phyloP scores from a whole-genome alignment of 169 alveolate species.

The Besnoitia besnoiti region DNA sequence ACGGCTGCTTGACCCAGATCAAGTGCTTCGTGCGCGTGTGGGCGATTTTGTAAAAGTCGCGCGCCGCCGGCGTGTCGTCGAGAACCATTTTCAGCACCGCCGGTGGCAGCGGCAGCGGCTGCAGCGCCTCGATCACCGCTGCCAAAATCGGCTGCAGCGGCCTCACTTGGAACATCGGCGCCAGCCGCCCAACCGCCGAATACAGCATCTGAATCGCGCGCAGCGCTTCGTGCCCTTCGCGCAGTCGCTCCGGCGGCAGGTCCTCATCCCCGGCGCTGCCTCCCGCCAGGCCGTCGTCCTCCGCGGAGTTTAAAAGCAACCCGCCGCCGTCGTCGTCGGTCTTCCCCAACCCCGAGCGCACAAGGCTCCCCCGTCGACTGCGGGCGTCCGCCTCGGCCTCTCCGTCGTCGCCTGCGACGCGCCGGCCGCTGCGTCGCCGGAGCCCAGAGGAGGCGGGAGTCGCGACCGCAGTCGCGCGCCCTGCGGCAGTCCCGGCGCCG shows the following conservation, averaged over 20 bases:
- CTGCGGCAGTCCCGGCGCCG: slow-evolving; percentile 5
- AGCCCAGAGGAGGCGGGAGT: too few relatives aligned
- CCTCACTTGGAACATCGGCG: slow-evolving; percentile 52
- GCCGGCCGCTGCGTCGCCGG: too few relatives aligned
- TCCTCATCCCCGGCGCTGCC: background rate
- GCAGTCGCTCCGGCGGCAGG: background rate
- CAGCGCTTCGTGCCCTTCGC: background rate
- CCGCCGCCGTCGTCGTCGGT: too few relatives aligned
- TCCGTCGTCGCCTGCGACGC: too few relatives aligned
- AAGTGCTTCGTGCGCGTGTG: slow-evolving; percentile 38
- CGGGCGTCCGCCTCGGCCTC: too few relatives aligned
- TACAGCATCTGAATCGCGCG: slow-evolving; percentile 16
- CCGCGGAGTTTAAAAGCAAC: too few relatives aligned
- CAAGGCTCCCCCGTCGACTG: too few relatives aligned
- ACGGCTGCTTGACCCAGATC: slow-evolving; percentile 51
- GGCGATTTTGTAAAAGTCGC: slow-evolving; percentile 45
- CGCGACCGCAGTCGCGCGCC: too few relatives aligned
- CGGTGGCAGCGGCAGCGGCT: slow-evolving; percentile 49
- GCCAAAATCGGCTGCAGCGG: slow-evolving; percentile 62
- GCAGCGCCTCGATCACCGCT: slow-evolving; percentile 24
- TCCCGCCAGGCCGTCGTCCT: background rate
- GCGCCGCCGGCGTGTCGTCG: slow-evolving; percentile 42
- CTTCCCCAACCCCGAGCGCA: too few relatives aligned
- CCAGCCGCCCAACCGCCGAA: background rate
- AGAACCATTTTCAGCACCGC: slow-evolving; percentile 34